phyloP scores from a whole-genome alignment of 2,329 filamentous ascomycete genomes.

The Beauveria caledonica region DNA sequence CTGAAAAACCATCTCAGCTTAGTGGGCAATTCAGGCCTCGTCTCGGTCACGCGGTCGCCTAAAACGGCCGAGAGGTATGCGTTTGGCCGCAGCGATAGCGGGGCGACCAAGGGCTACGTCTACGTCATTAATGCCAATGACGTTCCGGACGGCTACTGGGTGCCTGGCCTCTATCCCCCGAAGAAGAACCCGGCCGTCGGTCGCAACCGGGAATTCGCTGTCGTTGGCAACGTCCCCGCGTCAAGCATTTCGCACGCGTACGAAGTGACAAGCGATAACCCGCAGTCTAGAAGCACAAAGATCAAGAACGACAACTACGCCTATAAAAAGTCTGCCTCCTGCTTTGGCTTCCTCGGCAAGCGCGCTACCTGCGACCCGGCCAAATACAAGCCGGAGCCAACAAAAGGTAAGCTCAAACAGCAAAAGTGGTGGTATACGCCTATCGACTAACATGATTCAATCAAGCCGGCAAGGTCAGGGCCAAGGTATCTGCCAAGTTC shows the following conservation, averaged over 20 bases:
- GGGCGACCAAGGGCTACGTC: neutral
- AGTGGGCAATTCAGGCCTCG: neutral
- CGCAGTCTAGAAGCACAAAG: neutral
- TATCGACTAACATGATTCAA: neutral
- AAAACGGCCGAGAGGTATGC: neutral
- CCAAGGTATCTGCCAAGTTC: neutral
- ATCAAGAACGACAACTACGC: neutral
- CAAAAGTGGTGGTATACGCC: neutral
- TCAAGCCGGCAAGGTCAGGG: too few species aligned
- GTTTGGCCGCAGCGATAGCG: slow-evolving; percentile 4
- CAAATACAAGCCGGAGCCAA: neutral
- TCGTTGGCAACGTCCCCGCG: neutral
- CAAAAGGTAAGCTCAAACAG: neutral
- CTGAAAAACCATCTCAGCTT: slow-evolving; percentile 4
- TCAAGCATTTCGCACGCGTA: neutral
- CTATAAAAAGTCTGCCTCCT: neutral
- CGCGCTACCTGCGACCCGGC: neutral
- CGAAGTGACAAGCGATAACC: neutral
- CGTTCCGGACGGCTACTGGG: slow-evolving; percentile 12
- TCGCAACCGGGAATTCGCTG: neutral
- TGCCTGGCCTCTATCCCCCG: slow-evolving; percentile 6
- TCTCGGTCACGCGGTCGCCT: neutral
- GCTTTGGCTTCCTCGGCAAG: neutral
- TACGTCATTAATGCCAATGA: slow-evolving; percentile 3
- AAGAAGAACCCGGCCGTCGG: neutral